Evolutionary conservation across 129 eudicot species (phyloP).

Genomic region (Smallanthus sonchifolius): DNA sequence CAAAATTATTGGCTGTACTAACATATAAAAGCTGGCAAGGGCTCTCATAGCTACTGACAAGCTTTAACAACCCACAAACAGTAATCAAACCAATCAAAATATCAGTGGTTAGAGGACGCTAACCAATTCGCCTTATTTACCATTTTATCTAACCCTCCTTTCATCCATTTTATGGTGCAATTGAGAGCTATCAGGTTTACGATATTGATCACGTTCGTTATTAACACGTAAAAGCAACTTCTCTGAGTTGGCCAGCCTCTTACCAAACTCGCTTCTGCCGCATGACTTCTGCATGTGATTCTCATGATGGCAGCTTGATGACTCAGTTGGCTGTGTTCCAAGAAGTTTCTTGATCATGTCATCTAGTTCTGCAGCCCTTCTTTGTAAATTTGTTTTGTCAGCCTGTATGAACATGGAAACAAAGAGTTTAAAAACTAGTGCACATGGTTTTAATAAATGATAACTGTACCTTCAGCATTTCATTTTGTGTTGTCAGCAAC

Average conservation of each 20-base stretch:
- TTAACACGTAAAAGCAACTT: slow-evolving; percentile 43
- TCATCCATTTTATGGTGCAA: slow-evolving; percentile 28
- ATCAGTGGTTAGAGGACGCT: not conserved
- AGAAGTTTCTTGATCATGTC: slow-evolving; percentile 66
- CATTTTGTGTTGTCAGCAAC: slow-evolving; percentile 68
- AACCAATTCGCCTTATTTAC: not conserved
- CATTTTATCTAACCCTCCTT: slow-evolving; percentile 30
- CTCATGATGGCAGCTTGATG: slow-evolving; percentile 26
- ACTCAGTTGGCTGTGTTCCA: slow-evolving; percentile 34
- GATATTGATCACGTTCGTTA: slow-evolving; percentile 51
- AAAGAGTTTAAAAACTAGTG: not conserved
- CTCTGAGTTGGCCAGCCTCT: slow-evolving; percentile 43
- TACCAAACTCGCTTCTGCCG: slow-evolving; percentile 34
- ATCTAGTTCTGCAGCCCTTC: slow-evolving; percentile 59
- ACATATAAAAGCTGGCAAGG: not conserved
- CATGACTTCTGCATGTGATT: slow-evolving; percentile 24
- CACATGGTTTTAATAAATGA: not conserved
- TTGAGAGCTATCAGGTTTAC: slow-evolving; percentile 35
- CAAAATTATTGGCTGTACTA: not conserved
- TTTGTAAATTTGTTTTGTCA: slow-evolving; percentile 63
- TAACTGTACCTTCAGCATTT: slow-evolving; percentile 64
- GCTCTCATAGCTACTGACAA: slow-evolving; percentile 1
- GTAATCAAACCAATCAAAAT: slow-evolving; percentile 6
- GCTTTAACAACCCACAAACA: not conserved
- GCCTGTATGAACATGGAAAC: slow-evolving; percentile 35